Evolutionary conservation across 305 asterid genomes (phyloP).

Genomic region (Fraxinus dipetala): DNA sequence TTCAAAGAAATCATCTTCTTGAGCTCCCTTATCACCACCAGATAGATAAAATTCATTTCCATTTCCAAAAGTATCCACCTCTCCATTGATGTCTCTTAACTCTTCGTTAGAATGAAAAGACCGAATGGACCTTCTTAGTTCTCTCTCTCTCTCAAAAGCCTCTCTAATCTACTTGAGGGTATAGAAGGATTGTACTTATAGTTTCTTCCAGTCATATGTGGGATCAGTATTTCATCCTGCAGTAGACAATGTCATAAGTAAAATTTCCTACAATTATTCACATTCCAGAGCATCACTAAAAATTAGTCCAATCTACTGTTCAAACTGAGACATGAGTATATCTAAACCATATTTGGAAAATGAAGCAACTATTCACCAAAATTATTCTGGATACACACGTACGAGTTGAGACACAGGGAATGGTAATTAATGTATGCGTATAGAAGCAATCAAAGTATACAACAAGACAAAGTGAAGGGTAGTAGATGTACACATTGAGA

Average conservation of each 20-base stretch:
- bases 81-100: conserved; percentile 42
- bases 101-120: conserved; percentile 47
- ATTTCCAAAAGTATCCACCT: conserved; percentile 32
- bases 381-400: neutral
- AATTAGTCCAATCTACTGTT: neutral
- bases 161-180: conserved; percentile 62
- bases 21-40: conserved; percentile 41
- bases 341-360: neutral
- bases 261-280: conserved; percentile 4
- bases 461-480: neutral
- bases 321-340: neutral
- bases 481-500: neutral
- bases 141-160: conserved; percentile 75
- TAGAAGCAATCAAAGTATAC: neutral
- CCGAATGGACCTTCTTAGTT: conserved; percentile 55
- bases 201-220: conserved; percentile 36
- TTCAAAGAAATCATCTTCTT: conserved; percentile 45
- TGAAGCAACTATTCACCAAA: neutral
- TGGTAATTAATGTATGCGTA: neutral
- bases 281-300: neutral
- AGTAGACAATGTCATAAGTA: conserved; percentile 20
- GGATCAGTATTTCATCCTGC: conserved; percentile 37
- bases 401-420: neutral
- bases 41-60: conserved; percentile 35
- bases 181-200: conserved; percentile 33